Base-by-base conservation (phyloP, 805 yeast species). In the Pichia sporocuriosa region DNA sequence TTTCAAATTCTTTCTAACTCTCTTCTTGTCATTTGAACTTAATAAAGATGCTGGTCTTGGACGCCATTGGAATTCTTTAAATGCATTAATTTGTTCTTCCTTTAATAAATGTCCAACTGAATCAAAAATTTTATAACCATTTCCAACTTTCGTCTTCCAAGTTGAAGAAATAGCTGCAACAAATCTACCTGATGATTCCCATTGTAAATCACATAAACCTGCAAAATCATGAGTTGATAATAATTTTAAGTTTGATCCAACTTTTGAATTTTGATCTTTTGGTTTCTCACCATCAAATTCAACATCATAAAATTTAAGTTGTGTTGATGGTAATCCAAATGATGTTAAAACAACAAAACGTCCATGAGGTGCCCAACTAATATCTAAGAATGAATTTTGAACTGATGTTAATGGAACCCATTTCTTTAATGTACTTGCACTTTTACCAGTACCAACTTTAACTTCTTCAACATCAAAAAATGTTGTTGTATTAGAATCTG, bases 111-210 rank as follows among this genome's bases (percentile, higher is more conserved):
- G 72, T 57, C 98, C 99, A 37, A 84, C 81, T 63, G 85, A 73
- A 62, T 88, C 94, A 67, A 72, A 89, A 50, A 93, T 67, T 62
- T 78, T 85, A 76, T 80, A 93, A 49, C 98, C 98, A 56, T 89
- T 87, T 59, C 86, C 96, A 48, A 84, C 72, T 55, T 80, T 75
- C 57, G 84, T 93, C 53, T 83, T 76, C 86, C 94, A 82, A 33
- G 75, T 62, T 17, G 96, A 83, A 6, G 96, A 86, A 86, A 90
- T 84, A 16, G 83, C 85, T 37, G 90, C 82, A 40, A 90, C 70
- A 62, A 72, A 88, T 66, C 97, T 77, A 53, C 98, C 98, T 39
- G 95, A 82, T 44, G 96, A 90, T 65, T 93, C 98, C 98, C 98
- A 93, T 40, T 79, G 70, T 47, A 88, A 58, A 59, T 83, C 84